Evolutionary conservation across 2,329 filamentous ascomycete species (phyloP).

Genomic region (Monilinia vaccinii-corymbosi): DNA sequence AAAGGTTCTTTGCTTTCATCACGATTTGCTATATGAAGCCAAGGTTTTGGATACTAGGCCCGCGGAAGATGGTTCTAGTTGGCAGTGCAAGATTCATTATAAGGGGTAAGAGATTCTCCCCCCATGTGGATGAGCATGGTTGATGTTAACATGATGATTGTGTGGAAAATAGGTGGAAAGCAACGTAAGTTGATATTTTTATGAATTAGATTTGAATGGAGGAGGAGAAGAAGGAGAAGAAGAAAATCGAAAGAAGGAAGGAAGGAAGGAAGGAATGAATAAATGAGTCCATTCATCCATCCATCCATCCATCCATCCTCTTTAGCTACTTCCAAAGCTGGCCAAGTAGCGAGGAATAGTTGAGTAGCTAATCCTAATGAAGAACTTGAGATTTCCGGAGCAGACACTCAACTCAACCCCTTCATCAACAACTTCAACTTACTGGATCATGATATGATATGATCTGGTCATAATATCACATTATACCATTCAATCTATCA

Average conservation of each 20-base stretch:
- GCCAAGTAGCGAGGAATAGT: not conserved
- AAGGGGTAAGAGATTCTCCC: constrained; percentile 44
- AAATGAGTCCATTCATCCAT: not conserved
- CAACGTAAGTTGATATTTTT: constrained; percentile 56
- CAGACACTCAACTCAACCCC: not conserved
- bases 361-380: not conserved
- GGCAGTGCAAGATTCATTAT: constrained; percentile 91
- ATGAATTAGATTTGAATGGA: not conserved
- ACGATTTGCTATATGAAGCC: constrained; percentile 94
- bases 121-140: not conserved
- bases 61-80: constrained; percentile 56
- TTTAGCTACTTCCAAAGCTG: constrained; percentile 8
- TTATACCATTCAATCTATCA: not conserved
- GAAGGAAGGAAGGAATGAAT: not conserved
- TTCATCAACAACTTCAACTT: not conserved
- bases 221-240: no score
- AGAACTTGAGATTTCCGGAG: not conserved
- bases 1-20: constrained; percentile 92
- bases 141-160: not conserved
- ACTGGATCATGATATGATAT: not conserved
- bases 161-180: constrained; percentile 66
- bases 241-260: not conserved
- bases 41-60: constrained; percentile 77
- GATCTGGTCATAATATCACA: not conserved
- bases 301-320: no score